Base-by-base conservation (phyloP, 495 filamentous ascomycete species). In the Talaromyces trachyspermus region DNA sequence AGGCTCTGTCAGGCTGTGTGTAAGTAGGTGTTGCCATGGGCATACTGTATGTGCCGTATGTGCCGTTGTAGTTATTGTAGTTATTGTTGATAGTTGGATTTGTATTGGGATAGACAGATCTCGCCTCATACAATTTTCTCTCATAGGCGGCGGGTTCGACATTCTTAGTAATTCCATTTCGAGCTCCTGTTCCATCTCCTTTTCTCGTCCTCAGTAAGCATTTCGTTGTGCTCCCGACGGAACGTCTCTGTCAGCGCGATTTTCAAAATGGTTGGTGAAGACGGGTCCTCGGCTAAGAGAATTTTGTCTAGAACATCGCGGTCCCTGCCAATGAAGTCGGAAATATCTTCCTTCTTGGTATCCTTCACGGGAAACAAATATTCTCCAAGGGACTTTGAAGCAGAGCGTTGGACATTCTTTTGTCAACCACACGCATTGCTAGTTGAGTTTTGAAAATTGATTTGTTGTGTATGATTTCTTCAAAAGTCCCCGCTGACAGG, bases 361-460 rank as follows among this genome's bases (percentile, higher is more conserved):
- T 65, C 54, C 38, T 71, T 74, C 0, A 81, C 83, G 43, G 68
- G 64, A 30, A 74, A 72, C 5, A 89, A 71, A 54, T 80, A 83
- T 1, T 81, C 70, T 1, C 59, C 54, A 0, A 59, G 50, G 3
- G 72, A 65, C 29, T 70, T 76, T 2, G 60, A 58, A 0, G 85
- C 77, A 46, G 60, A 69, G 1, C 83, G 76, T 2, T 76, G 61
- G 0, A 82, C 77, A 32, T 85, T 86, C 64, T 85, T 87, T 88
- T 81, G 59, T 96, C 90, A 6, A 96, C 83, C 4, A 94, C 86
- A 11, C 86, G 77, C 17, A 73, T 74, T 0, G 88, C 77, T 37
- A 95, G 70, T 54, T 94, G 85, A 15, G 69, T 79, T 57, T 97
- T 97, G 73, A 85, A 94, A 14, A 89, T 57, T 1, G 81, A 72